Base-by-base conservation (phyloP, 257 asterid genomes). In the Echites panduratus region DNA sequence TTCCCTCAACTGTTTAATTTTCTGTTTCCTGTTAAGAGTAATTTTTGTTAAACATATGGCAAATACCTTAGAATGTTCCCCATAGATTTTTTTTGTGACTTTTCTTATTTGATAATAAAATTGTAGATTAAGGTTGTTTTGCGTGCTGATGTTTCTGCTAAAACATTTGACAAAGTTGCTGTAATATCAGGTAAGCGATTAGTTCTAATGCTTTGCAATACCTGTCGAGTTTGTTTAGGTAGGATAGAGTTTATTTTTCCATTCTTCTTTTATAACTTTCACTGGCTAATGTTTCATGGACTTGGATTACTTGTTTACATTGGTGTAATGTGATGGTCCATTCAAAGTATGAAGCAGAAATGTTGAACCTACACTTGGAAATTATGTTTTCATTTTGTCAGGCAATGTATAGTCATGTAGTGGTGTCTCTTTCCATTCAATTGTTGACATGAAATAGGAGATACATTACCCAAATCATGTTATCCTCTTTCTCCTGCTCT, bases 91-190 rank as follows among this genome's bases (percentile, higher is more conserved):
- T 45, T n/a, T 11, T 45, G 20, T 64, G 22, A 63, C 26, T 72
- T 57, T 38, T 35, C 16, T 59, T 14, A 22, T 14, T 75, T 67
- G 54, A 13, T 54, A 5, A 27, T 70, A 57, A 41, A 70, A 71
- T 49, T 80, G 83, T 71, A 91, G 99, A 90, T 91, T 68, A 94
- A 94, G 88, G 97, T 94, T 81, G 97, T 94, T 58, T 70, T 94
- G 45, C 97, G 97, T 70, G 99, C 96, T 80, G 99, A 94, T 86
- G 89, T 91, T 68, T 81, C 90, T 54, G 84, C 84, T 64, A 89
- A 83, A 19, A 84, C 90, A 44, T 87, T 86, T 67, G 92, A 89
- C 85, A 94, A 91, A 85, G 99, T 94, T 74, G 95, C 97, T 9
- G 84, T 94, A 19, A 86, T 94, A 84, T 94, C 99, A 88, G 99